Conservation (phyloP, 2,329 filamentous ascomycete genomes). For the Beauveria rudraprayagi region DNA sequence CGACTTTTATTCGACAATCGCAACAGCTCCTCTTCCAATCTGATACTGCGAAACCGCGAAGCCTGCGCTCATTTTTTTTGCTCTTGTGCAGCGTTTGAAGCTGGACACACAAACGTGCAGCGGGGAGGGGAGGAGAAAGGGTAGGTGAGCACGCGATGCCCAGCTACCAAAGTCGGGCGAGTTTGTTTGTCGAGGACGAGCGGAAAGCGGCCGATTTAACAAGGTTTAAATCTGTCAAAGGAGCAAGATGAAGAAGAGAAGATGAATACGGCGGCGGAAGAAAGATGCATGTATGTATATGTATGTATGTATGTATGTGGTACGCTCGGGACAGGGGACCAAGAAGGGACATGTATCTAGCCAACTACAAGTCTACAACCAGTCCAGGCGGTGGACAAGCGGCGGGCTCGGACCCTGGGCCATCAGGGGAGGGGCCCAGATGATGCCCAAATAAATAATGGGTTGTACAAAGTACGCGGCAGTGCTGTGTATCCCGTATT, state of each 20-base stretch:
- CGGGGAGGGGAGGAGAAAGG: too few relatives aligned
- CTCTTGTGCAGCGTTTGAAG: not conserved
- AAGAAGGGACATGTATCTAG: too few relatives aligned
- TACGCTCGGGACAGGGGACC: not conserved
- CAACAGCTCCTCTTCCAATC: slow-evolving; percentile 5
- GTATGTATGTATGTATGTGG: too few relatives aligned
- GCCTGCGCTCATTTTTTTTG: slow-evolving; percentile 10
- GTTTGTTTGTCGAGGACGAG: not conserved
- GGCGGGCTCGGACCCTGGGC: not conserved
- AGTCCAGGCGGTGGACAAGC: not conserved
- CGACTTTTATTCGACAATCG: not conserved
- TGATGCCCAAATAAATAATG: not conserved
- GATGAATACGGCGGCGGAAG: not conserved
- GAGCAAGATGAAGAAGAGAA: not conserved
- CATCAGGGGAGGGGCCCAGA: not conserved
- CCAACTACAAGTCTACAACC: too few relatives aligned
- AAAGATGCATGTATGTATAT: not conserved
- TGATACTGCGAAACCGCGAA: not conserved
- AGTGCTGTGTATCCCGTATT: not conserved
- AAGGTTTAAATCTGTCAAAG: not conserved
- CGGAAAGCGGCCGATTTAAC: not conserved
- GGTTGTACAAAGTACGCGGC: not conserved
- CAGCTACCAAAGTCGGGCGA: not conserved
- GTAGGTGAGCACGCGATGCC: slow-evolving; percentile 8
- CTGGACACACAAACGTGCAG: not conserved